Evolutionary conservation across 1,284 basidiomycete species (phyloP).

Genomic region (Puccinia sorghi): DNA sequence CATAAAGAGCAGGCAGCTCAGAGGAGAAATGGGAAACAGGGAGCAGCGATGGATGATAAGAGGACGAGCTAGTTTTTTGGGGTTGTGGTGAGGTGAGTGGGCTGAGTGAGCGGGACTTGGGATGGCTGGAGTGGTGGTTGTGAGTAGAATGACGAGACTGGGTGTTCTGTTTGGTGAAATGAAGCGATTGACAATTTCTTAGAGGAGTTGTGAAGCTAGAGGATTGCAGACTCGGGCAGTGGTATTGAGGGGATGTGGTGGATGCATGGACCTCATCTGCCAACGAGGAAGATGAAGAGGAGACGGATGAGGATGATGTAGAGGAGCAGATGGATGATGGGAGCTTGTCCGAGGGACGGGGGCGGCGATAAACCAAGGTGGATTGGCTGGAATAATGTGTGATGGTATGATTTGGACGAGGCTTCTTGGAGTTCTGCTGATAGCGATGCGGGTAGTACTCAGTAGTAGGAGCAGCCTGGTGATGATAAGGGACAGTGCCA

Average conservation of each 20-base stretch:
- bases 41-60: neutral
- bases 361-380: neutral
- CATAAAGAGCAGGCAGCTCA: constrained; percentile 2
- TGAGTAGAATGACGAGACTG: constrained; percentile 14
- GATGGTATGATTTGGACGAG: constrained; percentile 17
- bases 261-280: neutral
- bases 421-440: neutral
- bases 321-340: constrained; percentile 10
- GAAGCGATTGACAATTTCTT: constrained; percentile 15
- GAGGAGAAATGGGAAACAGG: neutral
- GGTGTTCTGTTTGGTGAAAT: constrained; percentile 20
- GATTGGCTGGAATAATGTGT: neutral
- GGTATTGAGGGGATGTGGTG: constrained; percentile 11
- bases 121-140: neutral
- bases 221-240: neutral
- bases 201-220: constrained; percentile 17
- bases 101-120: constrained; percentile 8
- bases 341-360: neutral
- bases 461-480: neutral
- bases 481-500: neutral
- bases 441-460: neutral
- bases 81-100: neutral
- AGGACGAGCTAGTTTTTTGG: neutral
- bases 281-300: neutral
- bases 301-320: constrained; percentile 15